These are phyloP conservation scores for Pterulicium gracile DNA, from an alignment of 1,284 basidiomycete genomes.

Conservation along the genomic window DNA sequence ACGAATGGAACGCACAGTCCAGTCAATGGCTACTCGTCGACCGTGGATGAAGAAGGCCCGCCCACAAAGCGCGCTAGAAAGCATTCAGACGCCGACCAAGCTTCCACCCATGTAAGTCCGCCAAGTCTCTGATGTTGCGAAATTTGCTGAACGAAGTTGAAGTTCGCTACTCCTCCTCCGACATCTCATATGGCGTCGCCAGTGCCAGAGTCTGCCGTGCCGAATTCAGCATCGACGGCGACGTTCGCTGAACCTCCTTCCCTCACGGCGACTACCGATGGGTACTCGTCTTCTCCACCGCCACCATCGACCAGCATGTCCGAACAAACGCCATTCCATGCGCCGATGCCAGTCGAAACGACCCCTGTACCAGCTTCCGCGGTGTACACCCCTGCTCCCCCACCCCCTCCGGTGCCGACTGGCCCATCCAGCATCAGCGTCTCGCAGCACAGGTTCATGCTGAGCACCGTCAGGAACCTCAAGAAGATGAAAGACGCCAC, in stretches of 20 bases:
- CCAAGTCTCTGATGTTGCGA: too few relatives aligned
- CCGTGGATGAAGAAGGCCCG: conserved; percentile 38
- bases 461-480: conserved; percentile 71
- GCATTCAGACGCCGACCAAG: conserved; percentile 42
- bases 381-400: conserved; percentile 11
- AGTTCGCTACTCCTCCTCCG: conserved; percentile 66
- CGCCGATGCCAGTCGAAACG: conserved; percentile 7
- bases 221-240: conserved; percentile 9
- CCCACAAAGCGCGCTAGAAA: conserved; percentile 46
- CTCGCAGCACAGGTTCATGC: conserved; percentile 75
- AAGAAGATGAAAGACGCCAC: conserved; percentile 81
- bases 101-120: conserved; percentile 28
- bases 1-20: conserved; percentile 13
- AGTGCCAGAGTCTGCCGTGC: conserved; percentile 16
- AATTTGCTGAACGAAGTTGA: too few relatives aligned
- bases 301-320: conserved; percentile 10
- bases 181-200: conserved; percentile 28
- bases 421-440: conserved; percentile 36
- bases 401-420: conserved; percentile 9
- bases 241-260: conserved; percentile 27
- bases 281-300: conserved; percentile 13
- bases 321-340: conserved; percentile 7
- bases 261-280: conserved; percentile 13
- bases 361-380: neutral
- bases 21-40: conserved; percentile 10